phyloP scores from a whole-genome alignment of 1,139 yeast genomes.

The Candida buenavistaensis region DNA sequence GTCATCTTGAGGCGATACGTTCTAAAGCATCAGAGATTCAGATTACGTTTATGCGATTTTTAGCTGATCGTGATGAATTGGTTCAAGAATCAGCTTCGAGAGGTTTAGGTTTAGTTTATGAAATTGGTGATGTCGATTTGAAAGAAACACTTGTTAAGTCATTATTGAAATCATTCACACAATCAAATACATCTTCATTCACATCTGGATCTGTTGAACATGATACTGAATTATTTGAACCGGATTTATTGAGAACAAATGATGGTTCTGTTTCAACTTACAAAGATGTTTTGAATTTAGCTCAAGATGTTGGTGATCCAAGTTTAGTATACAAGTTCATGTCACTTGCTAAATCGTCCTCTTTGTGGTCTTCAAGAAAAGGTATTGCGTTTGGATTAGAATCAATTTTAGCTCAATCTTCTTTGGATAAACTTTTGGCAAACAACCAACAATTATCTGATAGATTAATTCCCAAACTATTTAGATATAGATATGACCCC shows the following conservation, averaged over 20 bases:
- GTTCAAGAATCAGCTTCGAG: constrained; percentile 91
- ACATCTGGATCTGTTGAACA: constrained; percentile 70
- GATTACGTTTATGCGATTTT: constrained; percentile 67
- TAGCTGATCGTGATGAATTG: constrained; percentile 78
- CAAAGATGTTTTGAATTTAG: constrained; percentile 78
- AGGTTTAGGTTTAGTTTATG: constrained; percentile 82
- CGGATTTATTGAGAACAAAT: constrained; percentile 74
- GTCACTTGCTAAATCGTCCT: constrained; percentile 86
- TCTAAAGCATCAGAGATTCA: constrained; percentile 60
- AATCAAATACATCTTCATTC: constrained; percentile 52
- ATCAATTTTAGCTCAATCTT: constrained; percentile 75
- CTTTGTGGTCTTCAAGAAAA: constrained; percentile 89
- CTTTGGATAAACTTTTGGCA: constrained; percentile 62
- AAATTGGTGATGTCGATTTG: constrained; percentile 66
- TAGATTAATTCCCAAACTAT: constrained; percentile 77
- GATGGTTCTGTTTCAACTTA: constrained; percentile 89
- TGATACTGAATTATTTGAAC: constrained; percentile 84
- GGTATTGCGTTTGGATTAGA: constrained; percentile 95
- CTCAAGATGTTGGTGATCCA: constrained; percentile 95
- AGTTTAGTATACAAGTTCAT: constrained; percentile 90
- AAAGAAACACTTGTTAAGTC: constrained; percentile 75
- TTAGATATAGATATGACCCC: constrained; percentile 85
- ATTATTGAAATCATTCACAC: constrained; percentile 79
- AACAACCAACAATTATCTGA: constrained; percentile 55
- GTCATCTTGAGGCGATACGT: constrained; percentile 44